Percentiles rank a stretch among this genome's conserved stretches.
Evolutionary conservation across 805 yeast species (phyloP).

Genomic region (Pichia exigua): DNA sequence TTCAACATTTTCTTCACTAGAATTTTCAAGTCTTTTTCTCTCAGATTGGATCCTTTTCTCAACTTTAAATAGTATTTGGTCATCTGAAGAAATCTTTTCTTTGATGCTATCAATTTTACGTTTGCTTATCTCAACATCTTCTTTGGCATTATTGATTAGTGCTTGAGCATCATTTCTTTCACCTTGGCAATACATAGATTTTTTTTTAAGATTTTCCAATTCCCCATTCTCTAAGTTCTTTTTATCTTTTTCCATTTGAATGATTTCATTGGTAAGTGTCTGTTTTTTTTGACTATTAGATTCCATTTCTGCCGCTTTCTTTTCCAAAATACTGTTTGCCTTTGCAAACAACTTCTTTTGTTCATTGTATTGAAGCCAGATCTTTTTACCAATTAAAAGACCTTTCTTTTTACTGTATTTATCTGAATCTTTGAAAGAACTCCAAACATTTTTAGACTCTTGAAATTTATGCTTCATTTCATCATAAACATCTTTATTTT

Average conservation of each 20-base stretch:
- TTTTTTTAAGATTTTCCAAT: not conserved
- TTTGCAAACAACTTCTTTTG: slow-evolving; percentile 19
- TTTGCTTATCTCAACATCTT: slow-evolving; percentile 6
- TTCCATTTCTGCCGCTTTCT: slow-evolving; percentile 1
- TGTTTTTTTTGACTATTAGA: not conserved
- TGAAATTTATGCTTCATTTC: slow-evolving; percentile 33
- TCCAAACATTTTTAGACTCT: slow-evolving; percentile 35
- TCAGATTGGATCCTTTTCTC: slow-evolving; percentile 24
- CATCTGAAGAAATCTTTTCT: slow-evolving; percentile 7
- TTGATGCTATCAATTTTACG: slow-evolving; percentile 9
- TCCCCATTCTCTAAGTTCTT: slow-evolving; percentile 7
- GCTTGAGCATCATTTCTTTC: slow-evolving; percentile 1
- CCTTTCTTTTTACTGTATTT: slow-evolving; percentile 33
- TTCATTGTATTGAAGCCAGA: slow-evolving; percentile 39
- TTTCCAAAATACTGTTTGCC: slow-evolving; percentile 1
- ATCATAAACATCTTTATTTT: slow-evolving; percentile 25
- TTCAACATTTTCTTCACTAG: slow-evolving; percentile 39
- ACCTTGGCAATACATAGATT: not conserved
- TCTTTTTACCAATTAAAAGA: slow-evolving; percentile 37
- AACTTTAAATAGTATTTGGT: slow-evolving; percentile 7
- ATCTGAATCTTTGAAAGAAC: slow-evolving; percentile 34
- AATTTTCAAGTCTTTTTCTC: slow-evolving; percentile 31
- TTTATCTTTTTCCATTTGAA: slow-evolving; percentile 7
- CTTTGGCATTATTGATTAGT: slow-evolving; percentile 13
- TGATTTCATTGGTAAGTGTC: slow-evolving; percentile 7